phyloP scores from a whole-genome alignment of 2,329 filamentous ascomycete genomes.

The Leptographium radiaticola region DNA sequence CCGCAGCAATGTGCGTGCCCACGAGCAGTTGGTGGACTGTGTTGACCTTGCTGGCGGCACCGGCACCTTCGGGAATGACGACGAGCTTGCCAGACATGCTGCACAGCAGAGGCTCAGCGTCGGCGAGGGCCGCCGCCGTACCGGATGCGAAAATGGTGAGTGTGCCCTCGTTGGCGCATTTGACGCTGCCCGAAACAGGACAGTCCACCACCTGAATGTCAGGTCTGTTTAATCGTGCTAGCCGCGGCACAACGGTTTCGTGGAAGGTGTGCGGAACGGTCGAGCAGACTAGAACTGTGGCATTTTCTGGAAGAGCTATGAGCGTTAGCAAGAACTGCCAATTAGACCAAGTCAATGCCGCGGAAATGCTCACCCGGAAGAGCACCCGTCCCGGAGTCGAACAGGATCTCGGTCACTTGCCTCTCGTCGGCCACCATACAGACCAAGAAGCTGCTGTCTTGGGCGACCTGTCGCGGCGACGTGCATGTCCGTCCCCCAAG shows the following conservation, averaged over 20 bases:
- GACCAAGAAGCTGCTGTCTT: constrained; percentile 45
- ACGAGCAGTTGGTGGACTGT: constrained; percentile 40
- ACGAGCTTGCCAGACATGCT: constrained; percentile 57
- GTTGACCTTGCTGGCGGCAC: constrained; percentile 39
- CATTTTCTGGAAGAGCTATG: constrained; percentile 36
- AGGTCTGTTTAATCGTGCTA: constrained; percentile 39
- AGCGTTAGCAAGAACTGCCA: constrained; percentile 29
- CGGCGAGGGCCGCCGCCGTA: constrained; percentile 18
- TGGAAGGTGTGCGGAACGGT: constrained; percentile 59
- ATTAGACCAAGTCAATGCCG: background rate
- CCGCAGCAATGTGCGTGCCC: constrained; percentile 36
- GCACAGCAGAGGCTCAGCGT: constrained; percentile 53
- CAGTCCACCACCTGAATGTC: constrained; percentile 58
- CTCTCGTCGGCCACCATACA: constrained; percentile 49
- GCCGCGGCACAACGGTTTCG: constrained; percentile 42
- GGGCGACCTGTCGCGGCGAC: constrained; percentile 47
- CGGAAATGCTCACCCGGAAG: background rate
- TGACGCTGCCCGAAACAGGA: constrained; percentile 52
- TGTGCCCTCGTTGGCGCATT: background rate
- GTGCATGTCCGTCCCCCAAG: constrained; percentile 48
- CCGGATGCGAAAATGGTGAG: constrained; percentile 45
- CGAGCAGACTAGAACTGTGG: constrained; percentile 52
- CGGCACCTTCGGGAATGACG: constrained; percentile 33
- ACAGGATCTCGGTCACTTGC: background rate
- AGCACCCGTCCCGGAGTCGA: background rate